These are phyloP conservation scores for Raphanus sativus DNA, from an alignment of 345 rosid species.

Conservation along the genomic window DNA sequence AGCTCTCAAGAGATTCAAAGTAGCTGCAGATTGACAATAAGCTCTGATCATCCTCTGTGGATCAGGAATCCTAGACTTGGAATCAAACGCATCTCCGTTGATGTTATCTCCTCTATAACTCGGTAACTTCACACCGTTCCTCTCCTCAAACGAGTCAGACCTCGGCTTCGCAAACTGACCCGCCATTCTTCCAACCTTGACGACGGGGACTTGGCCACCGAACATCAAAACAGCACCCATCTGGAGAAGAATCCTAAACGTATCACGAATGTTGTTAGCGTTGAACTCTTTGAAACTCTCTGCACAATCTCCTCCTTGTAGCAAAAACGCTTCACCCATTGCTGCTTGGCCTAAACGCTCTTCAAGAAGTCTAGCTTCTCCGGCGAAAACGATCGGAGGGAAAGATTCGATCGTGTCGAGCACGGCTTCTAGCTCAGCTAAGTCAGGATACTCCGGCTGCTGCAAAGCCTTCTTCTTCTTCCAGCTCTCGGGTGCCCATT, in stretches of 20 bases:
- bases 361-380: conserved; percentile 60
- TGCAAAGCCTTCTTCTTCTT: conserved; percentile 53
- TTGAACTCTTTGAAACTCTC: conserved; percentile 78
- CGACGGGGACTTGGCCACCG: conserved; percentile 70
- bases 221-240: conserved; percentile 79
- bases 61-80: neutral
- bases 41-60: neutral
- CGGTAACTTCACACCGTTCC: neutral
- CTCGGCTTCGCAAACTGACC: neutral
- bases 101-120: neutral
- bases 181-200: conserved; percentile 47
- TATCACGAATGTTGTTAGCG: conserved; percentile 72
- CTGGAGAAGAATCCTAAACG: conserved; percentile 65
- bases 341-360: conserved; percentile 63
- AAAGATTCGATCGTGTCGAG: conserved; percentile 49
- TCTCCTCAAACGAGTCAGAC: neutral
- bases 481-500: conserved; percentile 60
- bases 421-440: conserved; percentile 46
- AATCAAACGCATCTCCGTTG: neutral
- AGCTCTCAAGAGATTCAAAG: neutral
- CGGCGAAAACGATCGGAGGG: conserved; percentile 72
- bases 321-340: conserved; percentile 62
- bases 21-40: neutral
- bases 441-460: conserved; percentile 61
- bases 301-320: conserved; percentile 76